Conservation (phyloP, 257 asterid species). For the Vinca minor region DNA sequence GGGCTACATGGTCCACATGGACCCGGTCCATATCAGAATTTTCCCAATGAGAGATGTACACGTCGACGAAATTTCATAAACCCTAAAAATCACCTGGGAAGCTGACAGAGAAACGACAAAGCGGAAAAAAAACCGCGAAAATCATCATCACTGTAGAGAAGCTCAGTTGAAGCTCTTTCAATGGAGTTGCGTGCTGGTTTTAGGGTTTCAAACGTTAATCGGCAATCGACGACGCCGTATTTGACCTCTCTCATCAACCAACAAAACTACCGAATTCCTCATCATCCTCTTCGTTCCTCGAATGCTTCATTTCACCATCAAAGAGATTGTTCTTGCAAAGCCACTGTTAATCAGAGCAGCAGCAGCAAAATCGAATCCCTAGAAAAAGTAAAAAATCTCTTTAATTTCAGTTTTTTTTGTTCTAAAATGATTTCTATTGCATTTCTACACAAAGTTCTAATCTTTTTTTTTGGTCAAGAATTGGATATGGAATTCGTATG, state of each 20-base stretch:
- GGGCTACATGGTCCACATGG: too few relatives aligned
- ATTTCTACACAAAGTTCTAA: too few relatives aligned
- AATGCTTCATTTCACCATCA: constrained; percentile 19
- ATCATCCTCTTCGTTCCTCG: constrained; percentile 12
- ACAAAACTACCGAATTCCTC: neutral
- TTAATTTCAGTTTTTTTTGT: neutral
- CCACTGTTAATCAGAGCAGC: constrained; percentile 23
- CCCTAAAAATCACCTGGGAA: neutral
- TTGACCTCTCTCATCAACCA: constrained; percentile 10
- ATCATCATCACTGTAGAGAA: neutral
- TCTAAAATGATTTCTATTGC: too few relatives aligned
- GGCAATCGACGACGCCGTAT: constrained; percentile 13
- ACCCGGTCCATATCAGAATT: too few relatives aligned
- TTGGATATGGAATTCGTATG: neutral
- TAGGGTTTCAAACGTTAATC: constrained; percentile 16
- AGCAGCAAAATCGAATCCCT: constrained; percentile 14
- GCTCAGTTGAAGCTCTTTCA: neutral
- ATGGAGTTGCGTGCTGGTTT: constrained; percentile 36
- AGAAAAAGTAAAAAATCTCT: constrained; percentile 22
- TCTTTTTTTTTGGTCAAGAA: too few relatives aligned
- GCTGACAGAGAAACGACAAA: too few relatives aligned
- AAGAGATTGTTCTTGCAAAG: constrained; percentile 23
- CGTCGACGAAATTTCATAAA: neutral
- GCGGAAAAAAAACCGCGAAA: neutral
- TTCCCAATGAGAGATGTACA: neutral